Conservation (phyloP, 106 monocot species). For the Dactylorhiza incarnata region DNA sequence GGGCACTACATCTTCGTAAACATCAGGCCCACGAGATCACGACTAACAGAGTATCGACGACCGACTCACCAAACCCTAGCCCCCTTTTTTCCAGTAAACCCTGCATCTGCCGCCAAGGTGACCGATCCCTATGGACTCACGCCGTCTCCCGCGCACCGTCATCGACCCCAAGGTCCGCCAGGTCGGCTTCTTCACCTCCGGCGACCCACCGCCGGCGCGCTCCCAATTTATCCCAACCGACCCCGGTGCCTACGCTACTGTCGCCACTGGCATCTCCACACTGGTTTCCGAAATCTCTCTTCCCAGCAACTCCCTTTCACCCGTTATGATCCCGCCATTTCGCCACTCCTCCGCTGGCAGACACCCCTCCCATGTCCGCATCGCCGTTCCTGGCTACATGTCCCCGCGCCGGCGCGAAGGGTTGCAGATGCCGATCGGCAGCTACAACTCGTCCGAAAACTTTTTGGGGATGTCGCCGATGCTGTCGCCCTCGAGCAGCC, state of each 20-base stretch:
- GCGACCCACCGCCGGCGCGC: slow-evolving; percentile 8
- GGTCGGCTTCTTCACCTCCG: slow-evolving; percentile 25
- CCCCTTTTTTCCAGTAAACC: no score
- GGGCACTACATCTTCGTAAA: no score
- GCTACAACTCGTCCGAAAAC: slow-evolving; percentile 55
- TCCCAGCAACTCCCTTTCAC: slow-evolving; percentile 49
- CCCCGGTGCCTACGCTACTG: background rate
- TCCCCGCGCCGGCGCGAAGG: slow-evolving; percentile 24
- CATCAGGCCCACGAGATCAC: no score
- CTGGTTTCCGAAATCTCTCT: slow-evolving; percentile 13
- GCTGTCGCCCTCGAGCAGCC: slow-evolving; percentile 38
- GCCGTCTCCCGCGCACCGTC: slow-evolving; percentile 8
- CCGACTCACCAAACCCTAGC: background rate
- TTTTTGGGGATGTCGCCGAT: slow-evolving; percentile 28
- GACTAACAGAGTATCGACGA: background rate
- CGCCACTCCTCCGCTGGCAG: slow-evolving; percentile 40
- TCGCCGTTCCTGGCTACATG: slow-evolving; percentile 17
- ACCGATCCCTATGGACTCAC: slow-evolving; percentile 5
- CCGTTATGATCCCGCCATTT: slow-evolving; percentile 88
- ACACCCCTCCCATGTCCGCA: background rate
- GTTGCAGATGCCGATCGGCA: slow-evolving; percentile 33
- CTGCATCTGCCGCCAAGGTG: background rate
- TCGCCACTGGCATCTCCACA: slow-evolving; percentile 1
- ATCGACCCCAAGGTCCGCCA: slow-evolving; percentile 11
- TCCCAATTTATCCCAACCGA: slow-evolving; percentile 3